Evolutionary conservation across 2,329 filamentous ascomycete species (phyloP), one percentile per base, ranked within the genome.

Genomic region (Emmonsiellopsis sp.): DNA sequence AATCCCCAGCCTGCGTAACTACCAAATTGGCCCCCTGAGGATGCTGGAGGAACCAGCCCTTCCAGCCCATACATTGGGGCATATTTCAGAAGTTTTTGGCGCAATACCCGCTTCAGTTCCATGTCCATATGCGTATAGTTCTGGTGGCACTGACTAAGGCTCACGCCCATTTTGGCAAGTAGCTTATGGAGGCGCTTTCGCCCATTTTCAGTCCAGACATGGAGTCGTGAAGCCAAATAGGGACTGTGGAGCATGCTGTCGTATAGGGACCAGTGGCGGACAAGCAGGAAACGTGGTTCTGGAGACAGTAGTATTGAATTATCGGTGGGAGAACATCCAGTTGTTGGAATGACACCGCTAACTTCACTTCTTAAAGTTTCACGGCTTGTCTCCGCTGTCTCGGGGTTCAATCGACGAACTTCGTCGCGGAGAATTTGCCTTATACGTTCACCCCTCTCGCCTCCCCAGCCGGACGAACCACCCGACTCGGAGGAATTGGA

Each of bases 111-210:
- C 72, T 97, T 98, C 35, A 98, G 76, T 70, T 95, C 85, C 84
- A 96, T 94, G 70, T 97, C 92, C 91, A 98, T 97, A 69, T 98
- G 93, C 0, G 90, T 89, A 67, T 97, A 98, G 66, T 84, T 92
- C 70, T 97, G 93, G 63, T 89, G 91, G 72, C 91, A 95, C 72
- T 98, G 92, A 5, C 86, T 86, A 38, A 97, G 76, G 64, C 89
- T 95, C 53, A 98, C 88, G 34, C 93, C 93, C 92, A 98, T 98
- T 71, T 97, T 98, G 43, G 93, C 93, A 2, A 98, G 79, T 0
- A 98, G 79, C 67, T 97, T 97, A 70, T 96, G 89, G 16, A 98
- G 76, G 50, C 92, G 82, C 68, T 94, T 95, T 51, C 88, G 80
- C 2, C 93, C 93, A 50, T 80, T 81, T 57, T 97, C 93, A 56